phyloP scores from a whole-genome alignment of 768 basidiomycete genomes.

The Mycena latifolia region DNA sequence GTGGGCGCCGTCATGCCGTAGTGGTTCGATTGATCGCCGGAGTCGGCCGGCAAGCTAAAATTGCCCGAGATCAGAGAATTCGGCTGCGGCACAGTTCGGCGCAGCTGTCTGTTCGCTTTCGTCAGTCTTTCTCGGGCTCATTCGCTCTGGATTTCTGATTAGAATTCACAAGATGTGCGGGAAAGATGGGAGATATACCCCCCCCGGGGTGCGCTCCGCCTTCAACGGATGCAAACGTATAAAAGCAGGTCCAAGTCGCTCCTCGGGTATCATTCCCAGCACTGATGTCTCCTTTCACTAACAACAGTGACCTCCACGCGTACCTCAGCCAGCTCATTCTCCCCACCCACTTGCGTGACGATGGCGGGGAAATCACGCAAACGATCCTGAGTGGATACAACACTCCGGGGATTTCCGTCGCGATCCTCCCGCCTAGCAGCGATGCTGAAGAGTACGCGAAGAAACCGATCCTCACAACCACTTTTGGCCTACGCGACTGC shows the following conservation, averaged over 20 bases:
- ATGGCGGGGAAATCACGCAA: constrained; percentile 14
- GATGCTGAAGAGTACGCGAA: constrained; percentile 17
- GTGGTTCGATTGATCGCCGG: too few species aligned
- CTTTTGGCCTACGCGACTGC: constrained; percentile 21
- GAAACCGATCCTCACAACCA: constrained; percentile 8
- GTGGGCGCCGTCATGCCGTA: too few species aligned
- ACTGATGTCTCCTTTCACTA: not conserved
- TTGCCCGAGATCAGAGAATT: too few species aligned
- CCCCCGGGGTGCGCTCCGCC: too few species aligned
- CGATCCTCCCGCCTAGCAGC: constrained; percentile 23
- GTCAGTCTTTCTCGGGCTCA: too few species aligned
- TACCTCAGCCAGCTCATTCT: constrained; percentile 20
- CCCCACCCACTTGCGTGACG: constrained; percentile 15
- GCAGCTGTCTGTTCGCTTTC: too few species aligned
- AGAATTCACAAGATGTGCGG: too few species aligned
- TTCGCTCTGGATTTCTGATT: too few species aligned
- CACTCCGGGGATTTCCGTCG: constrained; percentile 28
- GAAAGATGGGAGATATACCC: too few species aligned
- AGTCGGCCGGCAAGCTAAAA: too few species aligned
- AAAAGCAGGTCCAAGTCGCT: not conserved
- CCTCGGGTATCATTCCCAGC: not conserved
- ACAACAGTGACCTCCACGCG: constrained; percentile 13
- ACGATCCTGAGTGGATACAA: constrained; percentile 16
- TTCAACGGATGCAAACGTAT: too few species aligned
- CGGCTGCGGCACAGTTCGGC: too few species aligned